These are phyloP conservation scores for Lactarius hengduanensis DNA, from an alignment of 768 basidiomycete genomes.

Conservation along the genomic window DNA sequence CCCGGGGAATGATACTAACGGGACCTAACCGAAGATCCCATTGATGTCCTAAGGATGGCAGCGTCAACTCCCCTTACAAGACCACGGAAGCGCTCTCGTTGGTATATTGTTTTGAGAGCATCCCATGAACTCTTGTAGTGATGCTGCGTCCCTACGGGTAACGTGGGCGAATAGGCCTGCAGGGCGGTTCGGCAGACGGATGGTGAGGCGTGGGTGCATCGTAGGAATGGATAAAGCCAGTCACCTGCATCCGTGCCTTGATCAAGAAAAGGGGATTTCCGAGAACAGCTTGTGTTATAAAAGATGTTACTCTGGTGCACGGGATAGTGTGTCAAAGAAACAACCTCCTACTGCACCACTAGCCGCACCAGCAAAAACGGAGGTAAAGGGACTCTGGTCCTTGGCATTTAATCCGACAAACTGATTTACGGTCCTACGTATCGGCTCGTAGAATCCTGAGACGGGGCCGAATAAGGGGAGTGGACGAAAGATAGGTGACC, in stretches of 20 bases:
- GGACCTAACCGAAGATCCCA: constrained; percentile 77
- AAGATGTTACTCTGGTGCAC: background rate
- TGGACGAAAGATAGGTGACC: constrained; percentile 11
- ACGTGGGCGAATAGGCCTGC: constrained; percentile 89
- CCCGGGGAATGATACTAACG: background rate
- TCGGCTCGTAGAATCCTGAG: constrained; percentile 95
- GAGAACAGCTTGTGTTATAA: constrained; percentile 50
- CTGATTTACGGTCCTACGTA: constrained; percentile 69
- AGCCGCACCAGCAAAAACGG: constrained; percentile 80
- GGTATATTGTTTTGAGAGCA: constrained; percentile 77
- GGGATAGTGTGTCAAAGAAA: background rate
- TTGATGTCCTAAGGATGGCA: constrained; percentile 88
- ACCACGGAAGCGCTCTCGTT: constrained; percentile 74
- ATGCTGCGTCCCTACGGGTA: constrained; percentile 95
- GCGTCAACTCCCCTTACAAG: constrained; percentile 90
- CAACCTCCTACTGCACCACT: constrained; percentile 91
- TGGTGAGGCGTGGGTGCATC: background rate
- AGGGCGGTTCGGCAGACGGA: background rate
- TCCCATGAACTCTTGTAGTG: constrained; percentile 82
- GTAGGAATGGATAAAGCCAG: constrained; percentile 23
- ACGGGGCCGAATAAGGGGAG: background rate
- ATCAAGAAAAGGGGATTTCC: constrained; percentile 93
- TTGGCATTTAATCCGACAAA: constrained; percentile 60
- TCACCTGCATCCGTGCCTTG: constrained; percentile 95
- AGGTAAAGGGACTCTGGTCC: constrained; percentile 71